Conservation (phyloP, 1,139 yeast species). For the Suhomyces yuchorum region DNA sequence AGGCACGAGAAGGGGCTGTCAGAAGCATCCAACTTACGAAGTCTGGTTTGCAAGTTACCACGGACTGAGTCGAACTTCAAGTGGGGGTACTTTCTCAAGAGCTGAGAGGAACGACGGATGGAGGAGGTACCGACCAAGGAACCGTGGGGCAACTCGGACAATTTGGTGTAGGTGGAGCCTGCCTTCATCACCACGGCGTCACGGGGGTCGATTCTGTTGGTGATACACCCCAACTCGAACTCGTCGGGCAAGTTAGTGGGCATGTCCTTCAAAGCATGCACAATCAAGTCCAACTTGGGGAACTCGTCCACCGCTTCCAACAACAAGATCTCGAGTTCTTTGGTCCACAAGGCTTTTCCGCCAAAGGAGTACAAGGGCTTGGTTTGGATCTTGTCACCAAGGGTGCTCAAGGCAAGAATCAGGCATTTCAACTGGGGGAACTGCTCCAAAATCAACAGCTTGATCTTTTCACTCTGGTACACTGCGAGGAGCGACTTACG, state of each 20-base stretch:
- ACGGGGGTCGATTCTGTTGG: constrained; percentile 85
- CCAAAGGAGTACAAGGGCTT: constrained; percentile 93
- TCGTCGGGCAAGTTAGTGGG: constrained; percentile 91
- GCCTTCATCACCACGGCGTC: constrained; percentile 87
- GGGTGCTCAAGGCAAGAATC: constrained; percentile 77
- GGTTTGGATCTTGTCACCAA: constrained; percentile 86
- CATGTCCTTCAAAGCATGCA: constrained; percentile 93
- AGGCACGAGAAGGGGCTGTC: constrained; percentile 67
- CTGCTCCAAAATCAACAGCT: constrained; percentile 54
- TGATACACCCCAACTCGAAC: constrained; percentile 84
- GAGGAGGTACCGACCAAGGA: constrained; percentile 93
- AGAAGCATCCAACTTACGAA: constrained; percentile 68
- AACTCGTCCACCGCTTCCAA: constrained; percentile 61
- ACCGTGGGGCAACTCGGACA: constrained; percentile 80
- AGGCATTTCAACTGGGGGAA: constrained; percentile 65
- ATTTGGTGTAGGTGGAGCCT: constrained; percentile 60
- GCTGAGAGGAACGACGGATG: constrained; percentile 82
- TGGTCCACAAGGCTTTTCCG: constrained; percentile 95
- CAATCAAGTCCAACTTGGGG: constrained; percentile 81
- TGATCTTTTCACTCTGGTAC: constrained; percentile 78
- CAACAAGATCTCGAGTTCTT: constrained; percentile 82
- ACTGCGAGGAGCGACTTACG: constrained; percentile 88
- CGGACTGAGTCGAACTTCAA: constrained; percentile 70
- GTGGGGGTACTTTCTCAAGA: constrained; percentile 44
- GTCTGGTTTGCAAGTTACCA: constrained; percentile 84